A percentile compares a stretch with the other conserved stretches of the same genome.
These are phyloP conservation scores for Cladorrhinum sp. DNA, from an alignment of 2,329 filamentous ascomycete species.

Conservation along the genomic window DNA sequence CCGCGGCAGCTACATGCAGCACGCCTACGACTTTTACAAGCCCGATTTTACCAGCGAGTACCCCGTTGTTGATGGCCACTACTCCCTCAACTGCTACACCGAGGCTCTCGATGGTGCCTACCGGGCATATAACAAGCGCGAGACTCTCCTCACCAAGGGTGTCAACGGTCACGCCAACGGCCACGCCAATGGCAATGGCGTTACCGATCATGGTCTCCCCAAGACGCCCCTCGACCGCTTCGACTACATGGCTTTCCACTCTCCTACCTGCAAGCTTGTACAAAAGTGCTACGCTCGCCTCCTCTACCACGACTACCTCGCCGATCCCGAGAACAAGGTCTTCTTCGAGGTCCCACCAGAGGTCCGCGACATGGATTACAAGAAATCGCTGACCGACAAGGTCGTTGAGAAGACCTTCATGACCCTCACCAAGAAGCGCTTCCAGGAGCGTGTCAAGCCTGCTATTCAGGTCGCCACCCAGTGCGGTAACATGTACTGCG, in stretches of 20 bases:
- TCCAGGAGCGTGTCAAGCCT: conserved; percentile 72
- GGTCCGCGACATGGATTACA: conserved; percentile 74
- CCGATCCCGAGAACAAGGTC: conserved; percentile 61
- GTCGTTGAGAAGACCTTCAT: conserved; percentile 84
- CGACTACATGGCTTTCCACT: conserved; percentile 79
- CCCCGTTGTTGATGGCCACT: conserved; percentile 80
- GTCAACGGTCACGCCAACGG: conserved; percentile 54
- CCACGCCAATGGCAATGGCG: conserved; percentile 46
- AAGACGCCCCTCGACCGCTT: conserved; percentile 74
- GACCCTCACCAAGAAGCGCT: conserved; percentile 78
- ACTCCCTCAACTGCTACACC: conserved; percentile 77
- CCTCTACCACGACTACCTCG: conserved; percentile 81
- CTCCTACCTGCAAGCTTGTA: conserved; percentile 83
- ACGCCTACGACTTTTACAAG: conserved; percentile 90
- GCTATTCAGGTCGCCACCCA: conserved; percentile 73
- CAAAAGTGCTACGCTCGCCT: conserved; percentile 81
- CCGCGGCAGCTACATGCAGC: conserved; percentile 76
- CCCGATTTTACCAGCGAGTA: conserved; percentile 84
- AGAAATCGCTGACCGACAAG: conserved; percentile 77
- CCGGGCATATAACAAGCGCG: conserved; percentile 74
- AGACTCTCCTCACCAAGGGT: conserved; percentile 53
- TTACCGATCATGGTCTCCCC: conserved; percentile 33
- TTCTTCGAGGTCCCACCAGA: conserved; percentile 76
- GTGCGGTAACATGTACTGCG: conserved; percentile 68
- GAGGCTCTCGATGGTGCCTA: conserved; percentile 79